Base-by-base conservation (phyloP, 2,329 filamentous ascomycete species). In the Laburnicola sp. region DNA sequence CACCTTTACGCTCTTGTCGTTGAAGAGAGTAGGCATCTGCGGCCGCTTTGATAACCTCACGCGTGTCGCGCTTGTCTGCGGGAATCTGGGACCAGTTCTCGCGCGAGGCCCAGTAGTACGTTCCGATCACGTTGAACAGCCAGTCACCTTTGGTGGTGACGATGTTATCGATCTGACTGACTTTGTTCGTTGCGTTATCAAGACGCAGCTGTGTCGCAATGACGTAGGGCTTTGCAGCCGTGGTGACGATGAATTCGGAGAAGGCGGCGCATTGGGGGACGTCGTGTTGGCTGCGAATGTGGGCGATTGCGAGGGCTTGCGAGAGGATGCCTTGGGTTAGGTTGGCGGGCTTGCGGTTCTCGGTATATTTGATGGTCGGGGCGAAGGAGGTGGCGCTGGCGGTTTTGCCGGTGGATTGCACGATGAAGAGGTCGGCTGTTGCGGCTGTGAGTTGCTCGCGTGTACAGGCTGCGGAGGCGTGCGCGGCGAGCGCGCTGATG, bases 71-170 rank as follows among this genome's bases (percentile, higher is more conserved):
- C 36, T 60, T 58, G 2, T 31, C 51, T 0, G 30, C 42, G 0
- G 62, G 63, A 31, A 69, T 65, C 0, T 40, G 31, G 27, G 52
- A 52, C 63, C 64, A 68, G n/a, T 54, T 60, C 40, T 69, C 65
- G 11, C 49, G 53, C 3, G 51, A 54, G 4, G 62, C 59, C 62
- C 61, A 68, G 48, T 67, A 62, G 26, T 57, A 56, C 2, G 63
- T 68, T 2, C 60, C 63, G 1, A 63, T 68, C 11, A 61, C 60
- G 41, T 69, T 69, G 57, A 69, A 69, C 1, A 66, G 54, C 66
- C 66, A 69, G 39, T 69, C 66, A 2, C 64, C 64, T 11, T 59
- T 66, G 1, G 54, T 64, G 6, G 66, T 69, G 9, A 61, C 51
- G 40, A 69, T 65, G 31, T 34, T 63, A 28, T 67, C 65, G 16